Base-by-base conservation (phyloP, 2,329 filamentous ascomycete species). In the Helotiales sp. region DNA sequence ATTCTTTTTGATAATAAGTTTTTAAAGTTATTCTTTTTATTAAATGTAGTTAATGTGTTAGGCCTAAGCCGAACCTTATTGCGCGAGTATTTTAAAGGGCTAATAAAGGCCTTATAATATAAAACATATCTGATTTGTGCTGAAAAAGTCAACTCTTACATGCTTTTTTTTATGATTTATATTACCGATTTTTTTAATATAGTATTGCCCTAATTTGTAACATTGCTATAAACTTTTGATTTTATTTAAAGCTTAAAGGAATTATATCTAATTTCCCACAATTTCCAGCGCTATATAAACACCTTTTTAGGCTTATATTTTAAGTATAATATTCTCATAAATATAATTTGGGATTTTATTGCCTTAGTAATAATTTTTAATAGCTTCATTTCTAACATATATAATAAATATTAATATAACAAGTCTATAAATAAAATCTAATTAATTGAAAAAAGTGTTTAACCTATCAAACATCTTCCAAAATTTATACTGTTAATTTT, bases 301-400 rank as follows among this genome's bases (percentile, higher is more conserved):
- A 26, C n/a, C 4, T 71, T 70, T 52, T 55, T 70, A n/a, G 30
- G 26, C 28, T 59, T 66, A 55, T 66, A 61, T 45, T 32, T 43
- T 24, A 30, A 69, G 47, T 13, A 70, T 11, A 54, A 70, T 8
- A 26, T 73, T 24, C 49, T 64, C 22, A 55, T 66, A 64, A 55
- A 63, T 30, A 64, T 65, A 22, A 43, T 71, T 17, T 61, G 57
- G 13, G 62, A 65, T n/a, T 71, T 73, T 49, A 67, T 74, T 37
- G 63, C 69, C 52, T 74, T 66, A 2, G 61, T 54, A 13, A 69
- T 74, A 17, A 59, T 75, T 24, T 54, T 74, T 40, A 66, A 75
- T 55, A 65, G 63, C 30, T 75, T 69, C 60, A 62, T 72, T 32
- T 67, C 70, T 32, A 45, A 65, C 22, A 74, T 74, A 60, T 67